Base-by-base conservation (phyloP, 2,329 filamentous ascomycete species). In the Mycocentrospora acerina region DNA sequence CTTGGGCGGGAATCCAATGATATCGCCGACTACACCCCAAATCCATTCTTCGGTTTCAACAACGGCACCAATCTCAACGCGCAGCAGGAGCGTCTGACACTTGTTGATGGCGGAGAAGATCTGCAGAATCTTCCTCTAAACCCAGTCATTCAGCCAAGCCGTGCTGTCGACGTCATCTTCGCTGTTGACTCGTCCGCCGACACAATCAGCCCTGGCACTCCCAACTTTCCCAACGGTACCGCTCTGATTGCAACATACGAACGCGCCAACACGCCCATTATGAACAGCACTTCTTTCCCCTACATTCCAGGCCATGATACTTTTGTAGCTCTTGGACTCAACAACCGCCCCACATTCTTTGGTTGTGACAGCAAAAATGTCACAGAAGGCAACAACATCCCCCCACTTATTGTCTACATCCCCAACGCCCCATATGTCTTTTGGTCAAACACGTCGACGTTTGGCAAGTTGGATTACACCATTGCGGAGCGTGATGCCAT, bases 341-440 rank as follows among this genome's bases (percentile, higher is more conserved):
- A 90, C 73, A 78, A 74, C 42, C 77, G 76, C 4, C 88, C 88
- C 0, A 85, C 84, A 1, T 90, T 93, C 74, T 93, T 93, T 60
- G 88, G 88, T 29, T 93, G 88, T 68, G 71, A 88, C 60, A 73
- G 74, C 24, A 72, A 71, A 35, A 88, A 90, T 66, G 74, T 80
- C 32, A 82, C 81, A 0, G 14, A 43, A 25, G 67, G 68, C 8
- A 56, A 69, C 19, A 22, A 22, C 19, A 22, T 22, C 19, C 19
- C 19, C 0, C 89, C 90, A 0, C 69, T 95, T 2, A 73, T 95
- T 46, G 87, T 95, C 48, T 98, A 98, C 71, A 67, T 97, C 30
- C 88, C 93, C 41, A 94, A 93, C 62, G 77, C 83, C 15, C 90
- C 90, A 1, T 95, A 94, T 70, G 78, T 83, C 31, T 80, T 79